A percentile compares a stretch with the other conserved stretches of the same genome.
These are phyloP conservation scores for Mariannaea sp. DNA, from an alignment of 2,329 filamentous ascomycete genomes.

Conservation along the genomic window DNA sequence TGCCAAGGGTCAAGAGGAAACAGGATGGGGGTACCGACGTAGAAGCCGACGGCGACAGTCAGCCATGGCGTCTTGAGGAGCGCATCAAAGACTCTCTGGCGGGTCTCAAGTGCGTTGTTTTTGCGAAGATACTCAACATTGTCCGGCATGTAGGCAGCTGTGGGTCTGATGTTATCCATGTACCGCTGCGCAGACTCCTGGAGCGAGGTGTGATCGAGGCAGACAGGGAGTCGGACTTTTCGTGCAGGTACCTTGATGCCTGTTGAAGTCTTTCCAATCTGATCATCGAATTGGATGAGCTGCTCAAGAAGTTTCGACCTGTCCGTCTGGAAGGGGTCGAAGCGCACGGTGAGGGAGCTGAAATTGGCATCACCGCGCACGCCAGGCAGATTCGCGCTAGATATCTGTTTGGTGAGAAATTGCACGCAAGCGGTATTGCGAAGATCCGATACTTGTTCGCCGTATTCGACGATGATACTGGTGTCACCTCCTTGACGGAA, in stretches of 20 bases:
- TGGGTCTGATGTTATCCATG: slow-evolving; percentile 61
- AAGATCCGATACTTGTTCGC: slow-evolving; percentile 58
- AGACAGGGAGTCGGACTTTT: slow-evolving; percentile 37
- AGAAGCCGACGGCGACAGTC: slow-evolving; percentile 39
- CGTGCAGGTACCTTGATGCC: slow-evolving; percentile 26
- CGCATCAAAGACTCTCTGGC: slow-evolving; percentile 40
- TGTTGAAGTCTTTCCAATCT: slow-evolving; percentile 18
- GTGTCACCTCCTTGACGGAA: slow-evolving; percentile 53
- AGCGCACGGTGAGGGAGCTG: slow-evolving; percentile 29
- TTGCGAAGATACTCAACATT: slow-evolving; percentile 57
- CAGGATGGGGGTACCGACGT: slow-evolving; percentile 45
- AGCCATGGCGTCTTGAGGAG: slow-evolving; percentile 42
- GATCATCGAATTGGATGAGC: slow-evolving; percentile 14
- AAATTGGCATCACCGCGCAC: slow-evolving; percentile 26
- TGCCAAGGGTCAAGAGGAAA: slow-evolving; percentile 32
- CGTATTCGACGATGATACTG: slow-evolving; percentile 62
- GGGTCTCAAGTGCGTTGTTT: slow-evolving; percentile 43
- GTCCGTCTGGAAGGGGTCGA: slow-evolving; percentile 16
- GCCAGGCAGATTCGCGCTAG: slow-evolving; percentile 1
- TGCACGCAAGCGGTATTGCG: slow-evolving; percentile 48
- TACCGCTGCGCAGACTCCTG: slow-evolving; percentile 54
- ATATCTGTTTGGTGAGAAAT: slow-evolving; percentile 13
- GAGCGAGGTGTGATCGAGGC: slow-evolving; percentile 37
- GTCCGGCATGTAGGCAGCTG: slow-evolving; percentile 63
- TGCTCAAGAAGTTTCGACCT: slow-evolving; percentile 18